Evolutionary conservation across 2,329 filamentous ascomycete species (phyloP), one percentile per base, ranked within the genome.

Genomic region (Fusarium mundagurra): DNA sequence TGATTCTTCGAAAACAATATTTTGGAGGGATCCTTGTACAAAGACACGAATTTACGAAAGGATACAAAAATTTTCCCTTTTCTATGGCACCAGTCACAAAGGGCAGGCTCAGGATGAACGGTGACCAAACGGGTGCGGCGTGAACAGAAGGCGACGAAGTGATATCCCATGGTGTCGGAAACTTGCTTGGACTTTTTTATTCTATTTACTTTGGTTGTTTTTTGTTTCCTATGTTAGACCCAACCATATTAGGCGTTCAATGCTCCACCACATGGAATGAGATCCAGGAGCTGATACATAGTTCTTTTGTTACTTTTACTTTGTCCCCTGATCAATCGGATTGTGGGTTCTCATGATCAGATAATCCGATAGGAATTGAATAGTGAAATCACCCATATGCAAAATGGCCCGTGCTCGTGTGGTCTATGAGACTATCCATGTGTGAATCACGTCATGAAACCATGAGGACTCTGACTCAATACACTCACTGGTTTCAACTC

Each of bases 1-100:
- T 67, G 74, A 57, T 64, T 36, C 44, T 48, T 61, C 39, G 41
- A 31, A 39, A 48, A 12, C 60, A 38, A 64, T 17, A 22, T 27
- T 70, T 41, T 31, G 33, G 50, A 55, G 59, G 51, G 48, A 69
- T 67, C 65, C 67, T 64, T 80, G 78, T 81, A 82, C 67, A 82
- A 81, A 81, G 81, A 82, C 69, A 82, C 76, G 81, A 82, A 77
- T 80, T 82, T 82, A 80, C 71, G 78, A 80, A 74, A 78, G 73
- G 75, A 74, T 69, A 71, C 45, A 73, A 74, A 76, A 71, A n/a
- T 44, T 71, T 72, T 63, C 61, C 64, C 62, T 73, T 77, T 68
- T 77, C 54, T 53, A 63, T 72, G 77, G 72, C 76, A 79, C 75
- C 76, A 69, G 74, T 79, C 75, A 77, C 68, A 76, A 65, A 78